phyloP scores from a whole-genome alignment of 345 rosid genomes.

The Melastoma malabathricum region DNA sequence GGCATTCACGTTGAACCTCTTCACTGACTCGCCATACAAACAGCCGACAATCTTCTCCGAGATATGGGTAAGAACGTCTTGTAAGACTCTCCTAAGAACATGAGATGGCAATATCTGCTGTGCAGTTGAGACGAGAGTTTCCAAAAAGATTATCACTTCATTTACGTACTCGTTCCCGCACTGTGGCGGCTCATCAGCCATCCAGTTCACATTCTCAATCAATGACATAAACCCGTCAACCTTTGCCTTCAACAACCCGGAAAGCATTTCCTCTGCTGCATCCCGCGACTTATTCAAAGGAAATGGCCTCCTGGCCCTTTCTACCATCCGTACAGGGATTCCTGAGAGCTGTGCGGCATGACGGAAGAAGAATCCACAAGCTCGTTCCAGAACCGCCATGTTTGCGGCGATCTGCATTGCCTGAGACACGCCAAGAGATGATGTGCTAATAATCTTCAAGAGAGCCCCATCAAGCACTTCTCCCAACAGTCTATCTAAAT shows the following conservation, averaged over 20 bases:
- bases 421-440: conserved; percentile 81
- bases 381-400: conserved; percentile 92
- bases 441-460: conserved; percentile 60
- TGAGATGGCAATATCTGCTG: conserved; percentile 79
- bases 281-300: conserved; percentile 76
- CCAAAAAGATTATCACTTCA: conserved; percentile 84
- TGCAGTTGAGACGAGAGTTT: conserved; percentile 86
- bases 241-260: conserved; percentile 81
- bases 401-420: conserved; percentile 98
- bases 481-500: conserved; percentile 73
- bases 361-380: conserved; percentile 90
- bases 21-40: conserved; percentile 60
- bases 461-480: conserved; percentile 82
- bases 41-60: conserved; percentile 68
- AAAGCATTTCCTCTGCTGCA: conserved; percentile 80
- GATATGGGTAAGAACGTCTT: conserved; percentile 73
- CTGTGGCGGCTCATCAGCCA: conserved; percentile 64
- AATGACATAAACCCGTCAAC: conserved; percentile 83
- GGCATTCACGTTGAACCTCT: conserved; percentile 68
- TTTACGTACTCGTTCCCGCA: conserved; percentile 90
- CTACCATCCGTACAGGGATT: conserved; percentile 84
- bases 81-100: conserved; percentile 72
- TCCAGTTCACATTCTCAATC: conserved; percentile 95
- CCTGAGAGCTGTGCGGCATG: conserved; percentile 97
- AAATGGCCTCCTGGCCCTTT: conserved; percentile 87